Conservation (phyloP, 2,329 filamentous ascomycete genomes). For the Talaromyces sp. region DNA sequence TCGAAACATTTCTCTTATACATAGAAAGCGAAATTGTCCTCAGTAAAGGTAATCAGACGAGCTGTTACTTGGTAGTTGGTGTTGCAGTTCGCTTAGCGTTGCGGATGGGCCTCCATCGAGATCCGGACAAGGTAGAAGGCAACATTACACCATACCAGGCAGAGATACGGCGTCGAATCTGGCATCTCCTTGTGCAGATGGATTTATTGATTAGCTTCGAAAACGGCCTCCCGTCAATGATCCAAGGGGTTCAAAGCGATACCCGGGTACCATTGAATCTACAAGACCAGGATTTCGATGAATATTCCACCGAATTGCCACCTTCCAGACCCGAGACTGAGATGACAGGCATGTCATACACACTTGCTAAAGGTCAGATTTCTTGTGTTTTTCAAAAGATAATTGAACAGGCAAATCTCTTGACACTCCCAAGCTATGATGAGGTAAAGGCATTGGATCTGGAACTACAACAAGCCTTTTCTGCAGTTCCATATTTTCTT, state of each 20-base stretch:
- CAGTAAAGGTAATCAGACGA: constrained; percentile 7
- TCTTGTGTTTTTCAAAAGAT: constrained; percentile 7
- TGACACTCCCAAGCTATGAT: constrained; percentile 3
- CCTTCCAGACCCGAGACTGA: not conserved
- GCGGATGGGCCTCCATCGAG: constrained; percentile 12
- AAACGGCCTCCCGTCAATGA: constrained; percentile 6
- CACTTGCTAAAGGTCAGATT: constrained; percentile 7
- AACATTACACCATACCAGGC: constrained; percentile 6
- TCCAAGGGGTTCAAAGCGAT: constrained; percentile 12
- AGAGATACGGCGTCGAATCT: constrained; percentile 10
- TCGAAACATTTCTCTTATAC: constrained; percentile 10
- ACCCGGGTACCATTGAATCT: constrained; percentile 8
- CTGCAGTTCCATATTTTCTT: not conserved
- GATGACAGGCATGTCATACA: constrained; percentile 10
- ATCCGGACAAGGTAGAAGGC: constrained; percentile 6
- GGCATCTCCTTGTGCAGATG: constrained; percentile 11
- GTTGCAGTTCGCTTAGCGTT: constrained; percentile 10
- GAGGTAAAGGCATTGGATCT: constrained; percentile 7
- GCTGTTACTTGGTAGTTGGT: constrained; percentile 10
- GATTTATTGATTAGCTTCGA: constrained; percentile 10
- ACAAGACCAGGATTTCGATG: constrained; percentile 9
- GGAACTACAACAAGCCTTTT: constrained; percentile 9
- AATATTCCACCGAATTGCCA: not conserved
- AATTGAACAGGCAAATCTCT: constrained; percentile 11
- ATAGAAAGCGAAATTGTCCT: constrained; percentile 11